Evolutionary conservation across 1,284 basidiomycete genomes (phyloP), one percentile per base, ranked within the genome.

Genomic region (Microbotryum scabiosae): DNA sequence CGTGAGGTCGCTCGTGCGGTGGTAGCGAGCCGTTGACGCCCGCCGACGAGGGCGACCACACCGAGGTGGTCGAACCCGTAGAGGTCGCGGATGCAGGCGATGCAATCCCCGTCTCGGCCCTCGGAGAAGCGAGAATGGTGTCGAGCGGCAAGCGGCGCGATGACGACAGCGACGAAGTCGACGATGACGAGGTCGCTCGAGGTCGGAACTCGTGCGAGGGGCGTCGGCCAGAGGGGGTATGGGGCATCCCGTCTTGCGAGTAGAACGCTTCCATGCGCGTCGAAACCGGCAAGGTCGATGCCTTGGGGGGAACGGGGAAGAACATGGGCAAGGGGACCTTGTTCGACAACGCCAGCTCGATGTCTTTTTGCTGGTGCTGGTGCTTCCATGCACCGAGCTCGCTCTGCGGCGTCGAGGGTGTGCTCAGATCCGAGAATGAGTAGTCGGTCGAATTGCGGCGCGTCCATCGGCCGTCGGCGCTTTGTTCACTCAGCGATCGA

Each of bases 401-500:
- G 32, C 43, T 54, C 7, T 61, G 57, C 3, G 68, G 66, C 10
- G 68, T 68, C 21, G 63, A 58, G 4, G 68, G 68, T 16, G 66
- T 65, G 23, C 49, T 26, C 56, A 56, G 26, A 57, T 50, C 65
- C 4, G 55, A 54, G 43, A 60, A 60, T 32, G 65, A 66, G n/a
- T 64, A 63, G 21, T 56, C 61, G 50, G 53, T 41, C 36, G 36
- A 41, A 12, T 41, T 16, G 36, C 36, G 36, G 14, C 43, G 51
- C 50, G 60, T 41, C 36, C 36, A 41, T 36, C 60, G 61, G 49
- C 64, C 49, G 18, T 59, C 25, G 23, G 65, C 56, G 18, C 57
- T 30, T 23, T 54, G 50, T 14, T 48, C 55, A 20, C 55, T 53
- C 49, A 51, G 21, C 56, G 54, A 51, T 57, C 62, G 45, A 63